Base-by-base conservation (phyloP, 2,329 filamentous ascomycete species). In the Zalaria obscura region DNA sequence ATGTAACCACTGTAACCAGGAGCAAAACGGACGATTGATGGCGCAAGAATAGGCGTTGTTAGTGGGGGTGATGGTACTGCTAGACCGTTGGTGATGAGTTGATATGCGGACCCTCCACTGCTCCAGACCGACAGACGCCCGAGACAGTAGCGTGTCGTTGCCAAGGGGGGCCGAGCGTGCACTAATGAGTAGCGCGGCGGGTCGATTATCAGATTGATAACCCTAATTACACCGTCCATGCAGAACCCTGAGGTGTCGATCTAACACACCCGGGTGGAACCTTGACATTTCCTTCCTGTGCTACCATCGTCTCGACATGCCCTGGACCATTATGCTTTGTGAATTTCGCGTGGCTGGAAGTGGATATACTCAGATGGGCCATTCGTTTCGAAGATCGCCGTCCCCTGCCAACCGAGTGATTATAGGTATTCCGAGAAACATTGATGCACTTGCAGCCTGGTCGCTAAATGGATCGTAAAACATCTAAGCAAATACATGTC, bases 171-270 rank as follows among this genome's bases (percentile, higher is more conserved):
- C 36, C 36, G 26, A 38, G 36, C 36, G n/a, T 25, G 3, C 7
- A 3, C 29, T 32, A 7, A 2, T 2, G 18, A 18, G 3, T 38
- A 27, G 36, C 25, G 36, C 2, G 2, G 35, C 35, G 35, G 35
- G 35, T 36, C 8, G 40, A 42, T 42, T 42, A 39, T 42, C 36
- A 42, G 40, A 42, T 42, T 34, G 40, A 42, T 42, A 42, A 42
- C 36, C 31, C 36, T 42, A 39, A 35, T n/a, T 7, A 2, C 36
- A 42, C 40, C 28, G 40, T 38, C 40, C 6, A 38, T 42, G 40
- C 40, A 41, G 18, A 18, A 18, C 18, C 18, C 18, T 18, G 2
- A 18, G 18, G 18, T 2, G 18, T 2, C 29, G 7, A 7, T 32
- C n/a, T n/a, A 32, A 32, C 29, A 7, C 29, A n/a, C 29, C 29